Base-by-base conservation (phyloP, 306 rosid genomes). In the Dicorynia guianensis region DNA sequence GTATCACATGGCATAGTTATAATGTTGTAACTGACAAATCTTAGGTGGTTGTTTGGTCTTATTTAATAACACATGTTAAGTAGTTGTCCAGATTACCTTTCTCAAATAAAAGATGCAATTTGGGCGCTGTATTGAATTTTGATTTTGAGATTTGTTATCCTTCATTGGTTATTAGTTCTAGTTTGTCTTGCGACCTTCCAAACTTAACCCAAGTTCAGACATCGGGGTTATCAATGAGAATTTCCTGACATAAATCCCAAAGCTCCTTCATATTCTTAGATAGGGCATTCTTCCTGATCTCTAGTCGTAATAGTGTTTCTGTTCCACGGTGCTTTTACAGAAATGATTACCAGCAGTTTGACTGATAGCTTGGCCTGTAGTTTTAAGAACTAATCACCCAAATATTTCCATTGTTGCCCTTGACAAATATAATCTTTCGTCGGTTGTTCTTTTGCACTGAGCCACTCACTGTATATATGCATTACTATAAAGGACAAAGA, bases 161-260 rank as follows among this genome's bases (percentile, higher is more conserved):
- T 19, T 30, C 40, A n/a, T 77, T 5, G 13, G 20, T 17, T 20
- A 35, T 65, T 20, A 49, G 39, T 48, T 39, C 61, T 44, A 18
- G 5, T 63, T 58, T 66, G 20, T 57, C 49, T 33, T 54, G n/a
- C n/a, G 65, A 53, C 13, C 42, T 20, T 35, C 53, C 70, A 66
- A 83, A 80, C 93, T 89, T 90, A 84, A 92, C 87, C 58, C 53
- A 48, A 64, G 69, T 53, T 81, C 70, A 95, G 99, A 90, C 78
- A 92, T 92, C 30, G 72, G 85, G 72, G 97, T 90, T 81, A 72
- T 89, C 78, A 88, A 89, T 40, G 96, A 91, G 57, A 97, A 90
- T 81, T 95, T 95, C 90, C 80, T 92, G 67, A 71, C 40, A 72
- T 87, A 55, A 77, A 82, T 80, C 89, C 98, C 67, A 74, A 79